phyloP scores from a whole-genome alignment of 2,329 filamentous ascomycete genomes.

The Fusarium tricinctum region DNA sequence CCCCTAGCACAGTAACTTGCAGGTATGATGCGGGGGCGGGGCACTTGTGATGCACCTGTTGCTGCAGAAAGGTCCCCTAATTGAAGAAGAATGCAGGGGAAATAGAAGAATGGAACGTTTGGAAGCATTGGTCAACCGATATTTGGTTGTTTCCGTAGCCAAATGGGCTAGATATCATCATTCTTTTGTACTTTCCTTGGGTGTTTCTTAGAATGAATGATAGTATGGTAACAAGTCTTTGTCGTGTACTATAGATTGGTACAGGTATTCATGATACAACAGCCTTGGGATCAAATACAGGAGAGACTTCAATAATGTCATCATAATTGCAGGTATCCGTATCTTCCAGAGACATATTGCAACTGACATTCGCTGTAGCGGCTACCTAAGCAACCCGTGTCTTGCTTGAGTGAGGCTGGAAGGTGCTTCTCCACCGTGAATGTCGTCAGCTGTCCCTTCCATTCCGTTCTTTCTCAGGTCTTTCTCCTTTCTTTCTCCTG shows the following conservation, averaged over 20 bases:
- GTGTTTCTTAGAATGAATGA: neutral
- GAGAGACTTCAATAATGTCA: neutral
- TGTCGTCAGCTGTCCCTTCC: slow-evolving; percentile 23
- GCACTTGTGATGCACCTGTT: slow-evolving; percentile 22
- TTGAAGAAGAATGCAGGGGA: slow-evolving; percentile 18
- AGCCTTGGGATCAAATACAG: neutral
- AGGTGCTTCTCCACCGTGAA: slow-evolving; percentile 25
- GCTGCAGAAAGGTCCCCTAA: slow-evolving; percentile 27
- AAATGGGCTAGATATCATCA: neutral
- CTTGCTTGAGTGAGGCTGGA: slow-evolving; percentile 13
- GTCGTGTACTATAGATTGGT: neutral
- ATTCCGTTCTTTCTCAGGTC: neutral
- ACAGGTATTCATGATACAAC: neutral
- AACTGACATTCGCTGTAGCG: slow-evolving; percentile 5
- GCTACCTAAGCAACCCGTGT: neutral
- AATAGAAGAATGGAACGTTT: neutral
- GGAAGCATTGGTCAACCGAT: neutral
- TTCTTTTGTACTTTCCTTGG: neutral
- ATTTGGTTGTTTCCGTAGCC: neutral
- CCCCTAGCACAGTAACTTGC: slow-evolving; percentile 28
- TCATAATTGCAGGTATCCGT: neutral
- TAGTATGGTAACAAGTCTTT: neutral
- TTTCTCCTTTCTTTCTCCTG: neutral
- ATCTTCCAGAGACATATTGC: neutral
- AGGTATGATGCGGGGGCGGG: slow-evolving; percentile 48